These are phyloP conservation scores for Boletus sp. DNA, from an alignment of 768 basidiomycete genomes.

Conservation along the genomic window DNA sequence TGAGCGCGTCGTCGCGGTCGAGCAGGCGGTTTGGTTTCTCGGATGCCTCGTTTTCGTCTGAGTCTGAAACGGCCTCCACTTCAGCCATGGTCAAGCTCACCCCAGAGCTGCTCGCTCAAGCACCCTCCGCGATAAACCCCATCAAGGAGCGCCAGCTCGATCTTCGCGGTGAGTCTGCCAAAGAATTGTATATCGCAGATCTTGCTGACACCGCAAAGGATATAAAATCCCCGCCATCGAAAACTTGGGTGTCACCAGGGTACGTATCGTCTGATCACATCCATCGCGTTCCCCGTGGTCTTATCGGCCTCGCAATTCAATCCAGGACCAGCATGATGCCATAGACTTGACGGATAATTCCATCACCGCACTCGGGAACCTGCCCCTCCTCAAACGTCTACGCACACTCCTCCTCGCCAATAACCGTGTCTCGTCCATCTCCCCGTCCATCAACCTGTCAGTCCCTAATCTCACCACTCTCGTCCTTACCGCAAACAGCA, in stretches of 20 bases:
- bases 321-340: slow-evolving; percentile 87
- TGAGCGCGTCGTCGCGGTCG: slow-evolving; percentile 12
- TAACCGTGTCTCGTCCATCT: slow-evolving; percentile 84
- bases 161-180: slow-evolving; percentile 65
- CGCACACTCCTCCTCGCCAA: slow-evolving; percentile 84
- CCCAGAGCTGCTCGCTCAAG: slow-evolving; percentile 87
- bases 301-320: slow-evolving; percentile 12
- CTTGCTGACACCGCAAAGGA: slow-evolving; percentile 46
- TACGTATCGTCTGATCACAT: slow-evolving; percentile 36
- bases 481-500: slow-evolving; percentile 79
- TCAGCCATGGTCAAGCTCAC: slow-evolving; percentile 80
- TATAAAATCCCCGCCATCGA: slow-evolving; percentile 95
- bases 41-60: slow-evolving; percentile 28
- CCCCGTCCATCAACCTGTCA: slow-evolving; percentile 77
- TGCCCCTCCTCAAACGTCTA: slow-evolving; percentile 84
- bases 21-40: not conserved
- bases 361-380: slow-evolving; percentile 75
- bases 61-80: slow-evolving; percentile 34
- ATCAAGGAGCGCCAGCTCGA: slow-evolving; percentile 90
- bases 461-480: slow-evolving; percentile 82
- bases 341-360: slow-evolving; percentile 95
- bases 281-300: slow-evolving; percentile 9
- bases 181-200: slow-evolving; percentile 3
- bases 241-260: slow-evolving; percentile 92
- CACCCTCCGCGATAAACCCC: slow-evolving; percentile 73